A percentile compares a stretch with the other conserved stretches of the same genome.
phyloP scores from a whole-genome alignment of 2,329 filamentous ascomycete genomes.

The Curvularia verruculosa region DNA sequence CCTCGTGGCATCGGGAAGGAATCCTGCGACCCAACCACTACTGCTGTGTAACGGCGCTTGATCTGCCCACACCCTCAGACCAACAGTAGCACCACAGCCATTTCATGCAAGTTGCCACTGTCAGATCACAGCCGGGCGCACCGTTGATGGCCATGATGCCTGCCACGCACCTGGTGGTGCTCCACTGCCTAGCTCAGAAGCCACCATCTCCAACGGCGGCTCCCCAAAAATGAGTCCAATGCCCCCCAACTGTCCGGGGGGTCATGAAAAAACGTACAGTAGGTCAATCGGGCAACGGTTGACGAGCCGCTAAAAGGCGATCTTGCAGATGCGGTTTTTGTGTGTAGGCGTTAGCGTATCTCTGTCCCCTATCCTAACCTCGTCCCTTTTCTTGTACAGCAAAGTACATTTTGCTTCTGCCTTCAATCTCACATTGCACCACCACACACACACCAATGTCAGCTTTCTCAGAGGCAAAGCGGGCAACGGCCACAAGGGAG shows the following conservation, averaged over 20 bases:
- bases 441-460: background rate
- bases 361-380: background rate
- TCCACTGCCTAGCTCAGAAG: slow-evolving; percentile 27
- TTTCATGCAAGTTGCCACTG: slow-evolving; percentile 44
- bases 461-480: background rate
- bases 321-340: slow-evolving; percentile 31
- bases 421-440: background rate
- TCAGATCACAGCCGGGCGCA: slow-evolving; percentile 34
- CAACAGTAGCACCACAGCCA: slow-evolving; percentile 24
- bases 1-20: slow-evolving; percentile 21
- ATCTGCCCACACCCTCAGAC: slow-evolving; percentile 34
- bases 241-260: slow-evolving; percentile 7
- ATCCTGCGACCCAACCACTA: slow-evolving; percentile 22
- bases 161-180: slow-evolving; percentile 20
- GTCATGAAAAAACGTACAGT: slow-evolving; percentile 4
- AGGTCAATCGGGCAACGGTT: slow-evolving; percentile 29
- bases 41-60: slow-evolving; percentile 42
- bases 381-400: background rate
- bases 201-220: slow-evolving; percentile 22
- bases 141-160: slow-evolving; percentile 31
- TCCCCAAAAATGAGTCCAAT: slow-evolving; percentile 18
- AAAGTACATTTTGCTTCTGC: background rate
- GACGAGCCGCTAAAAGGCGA: slow-evolving; percentile 35
- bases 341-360: slow-evolving; percentile 29
- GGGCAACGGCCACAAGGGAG: background rate